Conservation (phyloP, 2,329 filamentous ascomycete species). For the Sarocladium brachiariae region DNA sequence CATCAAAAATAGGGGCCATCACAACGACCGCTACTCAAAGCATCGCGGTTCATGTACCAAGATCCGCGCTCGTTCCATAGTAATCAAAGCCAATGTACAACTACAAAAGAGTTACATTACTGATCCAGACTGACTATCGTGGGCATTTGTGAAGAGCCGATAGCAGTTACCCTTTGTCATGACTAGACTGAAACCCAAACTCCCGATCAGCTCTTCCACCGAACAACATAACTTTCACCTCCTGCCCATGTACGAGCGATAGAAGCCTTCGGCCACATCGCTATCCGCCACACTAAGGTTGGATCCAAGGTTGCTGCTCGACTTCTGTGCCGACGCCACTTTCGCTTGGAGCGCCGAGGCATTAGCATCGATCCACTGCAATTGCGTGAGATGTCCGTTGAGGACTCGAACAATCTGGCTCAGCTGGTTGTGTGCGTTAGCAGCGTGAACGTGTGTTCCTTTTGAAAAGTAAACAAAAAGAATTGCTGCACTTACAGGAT, state of each 20-base stretch:
- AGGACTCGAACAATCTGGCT: conserved; percentile 93
- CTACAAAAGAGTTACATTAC: conserved; percentile 7
- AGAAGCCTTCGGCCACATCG: conserved; percentile 81
- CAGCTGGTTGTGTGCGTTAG: conserved; percentile 47
- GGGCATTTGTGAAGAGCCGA: not conserved
- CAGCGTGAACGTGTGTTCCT: conserved; percentile 11
- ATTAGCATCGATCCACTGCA: conserved; percentile 89
- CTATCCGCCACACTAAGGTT: conserved; percentile 55
- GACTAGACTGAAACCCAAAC: conserved; percentile 6
- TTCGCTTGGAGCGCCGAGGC: conserved; percentile 75
- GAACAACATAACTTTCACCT: conserved; percentile 36
- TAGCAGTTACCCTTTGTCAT: not conserved
- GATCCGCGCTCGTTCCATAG: not conserved
- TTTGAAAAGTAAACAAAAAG: no score
- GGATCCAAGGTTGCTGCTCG: conserved; percentile 55
- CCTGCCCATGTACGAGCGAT: conserved; percentile 76
- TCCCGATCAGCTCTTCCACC: not conserved
- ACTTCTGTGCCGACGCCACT: conserved; percentile 75
- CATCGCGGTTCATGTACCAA: not conserved
- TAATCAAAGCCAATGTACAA: conserved; percentile 9
- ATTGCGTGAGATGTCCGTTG: conserved; percentile 83
- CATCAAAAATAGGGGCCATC: not conserved
- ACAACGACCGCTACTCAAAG: not conserved
- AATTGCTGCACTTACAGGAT: conserved; percentile 64
- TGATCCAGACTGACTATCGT: not conserved